Evolutionary conservation across 345 rosid genomes (phyloP).

Genomic region (Camelina laxa): DNA sequence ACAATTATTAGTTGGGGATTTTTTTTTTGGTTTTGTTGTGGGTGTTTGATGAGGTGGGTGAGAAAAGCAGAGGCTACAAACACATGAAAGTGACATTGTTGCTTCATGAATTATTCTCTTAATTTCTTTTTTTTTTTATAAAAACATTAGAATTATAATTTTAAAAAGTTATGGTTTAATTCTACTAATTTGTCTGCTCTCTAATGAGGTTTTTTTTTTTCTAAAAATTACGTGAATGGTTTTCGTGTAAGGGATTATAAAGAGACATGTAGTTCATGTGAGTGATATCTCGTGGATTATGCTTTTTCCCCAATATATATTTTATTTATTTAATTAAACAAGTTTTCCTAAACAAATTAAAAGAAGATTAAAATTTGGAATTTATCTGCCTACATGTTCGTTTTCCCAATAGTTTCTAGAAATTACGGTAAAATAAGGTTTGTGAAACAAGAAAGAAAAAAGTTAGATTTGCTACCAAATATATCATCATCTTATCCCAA

Average conservation of each 20-base stretch:
- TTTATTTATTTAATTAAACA: no score
- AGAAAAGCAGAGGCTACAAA: constrained; percentile 43
- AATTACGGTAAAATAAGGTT: not conserved
- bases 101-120: constrained; percentile 39
- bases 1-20: constrained; percentile 41
- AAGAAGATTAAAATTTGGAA: not conserved
- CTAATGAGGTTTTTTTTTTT: no score
- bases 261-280: constrained; percentile 40
- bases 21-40: not conserved
- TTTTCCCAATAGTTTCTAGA: not conserved
- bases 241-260: constrained; percentile 22
- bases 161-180: constrained; percentile 2
- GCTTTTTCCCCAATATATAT: not conserved
- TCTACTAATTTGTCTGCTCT: no score
- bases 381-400: not conserved
- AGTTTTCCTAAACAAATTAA: not conserved
- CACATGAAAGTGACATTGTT: constrained; percentile 37
- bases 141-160: no score
- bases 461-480: not conserved
- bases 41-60: constrained; percentile 50
- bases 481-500: not conserved
- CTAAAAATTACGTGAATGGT: no score
- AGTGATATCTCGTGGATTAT: constrained; percentile 6
- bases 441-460: not conserved
- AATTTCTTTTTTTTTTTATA: constrained; percentile 5